Evolutionary conservation across 805 yeast genomes (phyloP), one percentile per base, ranked within the genome.

Genomic region (Lipomyces yamadae): DNA sequence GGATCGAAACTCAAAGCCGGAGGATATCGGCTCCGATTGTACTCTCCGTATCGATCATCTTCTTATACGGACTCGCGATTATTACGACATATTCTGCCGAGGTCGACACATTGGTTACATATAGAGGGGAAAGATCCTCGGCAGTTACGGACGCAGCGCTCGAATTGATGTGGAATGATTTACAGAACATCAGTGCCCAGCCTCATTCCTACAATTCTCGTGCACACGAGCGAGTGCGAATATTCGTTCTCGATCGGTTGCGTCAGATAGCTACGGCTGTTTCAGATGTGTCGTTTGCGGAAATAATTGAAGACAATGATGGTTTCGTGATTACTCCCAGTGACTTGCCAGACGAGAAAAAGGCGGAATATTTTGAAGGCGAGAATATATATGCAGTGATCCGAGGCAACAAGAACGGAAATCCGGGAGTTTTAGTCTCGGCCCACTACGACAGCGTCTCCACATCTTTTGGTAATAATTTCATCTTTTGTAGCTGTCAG

Each of bases 381-480:
- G 86, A 90, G 67, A 92, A 93, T 74, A 79, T 93, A 24, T 73
- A 90, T 56, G 97, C 87, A 2, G 86, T 89, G 73, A 77, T 92
- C 45, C 83, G 86, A 72, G 97, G 97, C 34, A 42, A 15, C 24
- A 75, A 80, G 6, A 79, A 88, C 58, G 78, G 82, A 1, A 77
- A 89, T 60, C 89, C 89, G 0, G 95, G 92, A 0, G 76, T 92
- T 3, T 77, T 92, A 57, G 74, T 92, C 3, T 88, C 95, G 71
- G 93, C 97, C 3, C 98, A 92, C 78, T 93, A 80, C 73, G 98
- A 92, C 78, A 86, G 94, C 7, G 97, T 92, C 6, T 95, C 97
- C 24, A 86, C 95, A 1, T 86, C 91, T 2, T 86, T 80, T 72
- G 98, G 98, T 45, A 24, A 45, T n/a, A 3, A 18, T 33, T 24